These are phyloP conservation scores for Trichoderma citrinoviride DNA, from an alignment of 2,329 filamentous ascomycete genomes.

Conservation along the genomic window DNA sequence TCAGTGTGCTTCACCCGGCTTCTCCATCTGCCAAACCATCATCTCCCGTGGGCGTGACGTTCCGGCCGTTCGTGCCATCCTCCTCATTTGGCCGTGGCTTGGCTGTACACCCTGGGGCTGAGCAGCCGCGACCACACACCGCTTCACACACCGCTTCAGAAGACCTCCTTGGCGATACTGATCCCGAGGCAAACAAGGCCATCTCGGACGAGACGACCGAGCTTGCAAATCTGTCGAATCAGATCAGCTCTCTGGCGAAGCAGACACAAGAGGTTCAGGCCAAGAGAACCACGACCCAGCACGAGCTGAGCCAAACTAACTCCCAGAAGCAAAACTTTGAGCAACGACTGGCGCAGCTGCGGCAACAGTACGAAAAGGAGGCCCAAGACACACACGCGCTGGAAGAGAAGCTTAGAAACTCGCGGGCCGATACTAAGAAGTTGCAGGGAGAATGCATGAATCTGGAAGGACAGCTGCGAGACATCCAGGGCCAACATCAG, in stretches of 20 bases:
- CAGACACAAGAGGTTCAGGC: constrained; percentile 92
- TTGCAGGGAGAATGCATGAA: constrained; percentile 80
- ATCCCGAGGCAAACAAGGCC: constrained; percentile 84
- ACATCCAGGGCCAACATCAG: constrained; percentile 78
- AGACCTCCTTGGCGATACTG: constrained; percentile 86
- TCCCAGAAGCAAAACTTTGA: constrained; percentile 94
- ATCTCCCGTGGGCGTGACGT: constrained; percentile 52
- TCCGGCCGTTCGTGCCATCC: constrained; percentile 89
- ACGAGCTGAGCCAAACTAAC: constrained; percentile 75
- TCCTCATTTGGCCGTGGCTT: constrained; percentile 88
- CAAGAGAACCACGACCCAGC: constrained; percentile 75
- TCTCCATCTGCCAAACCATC: constrained; percentile 50
- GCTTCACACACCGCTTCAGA: constrained; percentile 59
- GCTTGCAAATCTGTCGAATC: constrained; percentile 92
- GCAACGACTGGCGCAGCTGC: constrained; percentile 78
- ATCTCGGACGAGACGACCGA: constrained; percentile 87
- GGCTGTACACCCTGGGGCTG: constrained; percentile 59
- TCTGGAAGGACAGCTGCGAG: constrained; percentile 75
- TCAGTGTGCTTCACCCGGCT: constrained; percentile 46
- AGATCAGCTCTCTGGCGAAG: constrained; percentile 84
- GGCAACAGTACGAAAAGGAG: constrained; percentile 89
- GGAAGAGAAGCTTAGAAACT: constrained; percentile 75
- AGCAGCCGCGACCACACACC: constrained; percentile 39
- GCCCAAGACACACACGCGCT: constrained; percentile 79
- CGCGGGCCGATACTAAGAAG: constrained; percentile 78